Percentiles rank a stretch among this genome's conserved stretches.
These are phyloP conservation scores for Fusarium scirpi DNA, from an alignment of 2,329 filamentous ascomycete species.

Conservation along the genomic window DNA sequence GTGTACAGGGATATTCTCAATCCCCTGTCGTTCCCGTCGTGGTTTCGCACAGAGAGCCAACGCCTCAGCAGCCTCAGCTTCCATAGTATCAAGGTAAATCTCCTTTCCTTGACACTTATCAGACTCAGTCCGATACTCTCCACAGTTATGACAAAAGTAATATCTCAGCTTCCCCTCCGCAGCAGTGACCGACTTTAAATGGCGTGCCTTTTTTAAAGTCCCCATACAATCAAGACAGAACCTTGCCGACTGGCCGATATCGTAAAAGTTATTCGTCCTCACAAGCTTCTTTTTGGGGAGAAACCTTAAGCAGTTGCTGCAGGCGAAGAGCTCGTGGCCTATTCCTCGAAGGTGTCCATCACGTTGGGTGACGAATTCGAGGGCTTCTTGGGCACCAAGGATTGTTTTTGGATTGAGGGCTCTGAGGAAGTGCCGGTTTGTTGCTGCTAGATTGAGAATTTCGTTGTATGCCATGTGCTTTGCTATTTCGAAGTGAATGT, in stretches of 20 bases:
- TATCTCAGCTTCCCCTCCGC: constrained; percentile 21
- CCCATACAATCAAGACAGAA: constrained; percentile 38
- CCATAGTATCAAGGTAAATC: background rate
- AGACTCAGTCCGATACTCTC: constrained; percentile 27
- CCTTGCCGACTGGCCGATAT: background rate
- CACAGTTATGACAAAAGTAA: constrained; percentile 42
- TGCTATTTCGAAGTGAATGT: constrained; percentile 34
- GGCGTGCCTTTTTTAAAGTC: background rate
- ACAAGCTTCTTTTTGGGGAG: constrained; percentile 30
- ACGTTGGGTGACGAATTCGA: constrained; percentile 9
- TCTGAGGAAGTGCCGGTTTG: constrained; percentile 28
- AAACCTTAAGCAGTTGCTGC: constrained; percentile 30
- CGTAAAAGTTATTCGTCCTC: background rate
- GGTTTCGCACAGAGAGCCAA: constrained; percentile 6
- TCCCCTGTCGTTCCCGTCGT: background rate
- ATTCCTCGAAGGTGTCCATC: constrained; percentile 3
- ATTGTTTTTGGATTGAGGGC: constrained; percentile 12
- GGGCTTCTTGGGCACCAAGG: background rate
- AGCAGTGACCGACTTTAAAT: constrained; percentile 11
- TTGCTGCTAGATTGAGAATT: constrained; percentile 18
- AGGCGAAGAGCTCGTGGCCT: constrained; percentile 19
- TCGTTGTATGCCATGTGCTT: constrained; percentile 13
- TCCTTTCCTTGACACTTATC: constrained; percentile 17
- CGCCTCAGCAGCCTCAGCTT: background rate
- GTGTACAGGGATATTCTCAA: constrained; percentile 27